Conservation (phyloP, 2,329 filamentous ascomycete genomes). For the Westerdykella ornata region DNA sequence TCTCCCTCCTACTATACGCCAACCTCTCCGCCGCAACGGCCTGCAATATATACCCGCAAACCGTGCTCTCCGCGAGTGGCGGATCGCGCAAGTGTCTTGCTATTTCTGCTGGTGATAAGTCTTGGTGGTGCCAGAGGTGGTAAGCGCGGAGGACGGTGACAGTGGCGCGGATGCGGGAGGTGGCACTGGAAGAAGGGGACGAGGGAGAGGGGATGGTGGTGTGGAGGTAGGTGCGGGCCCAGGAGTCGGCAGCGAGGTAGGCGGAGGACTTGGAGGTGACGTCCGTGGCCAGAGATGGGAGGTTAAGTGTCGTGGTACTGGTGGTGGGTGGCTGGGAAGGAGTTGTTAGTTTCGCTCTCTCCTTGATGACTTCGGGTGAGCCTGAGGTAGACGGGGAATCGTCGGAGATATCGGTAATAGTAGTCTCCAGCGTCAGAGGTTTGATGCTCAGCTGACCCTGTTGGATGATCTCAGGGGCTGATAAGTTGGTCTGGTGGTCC, state of each 20-base stretch:
- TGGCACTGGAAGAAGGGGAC: slow-evolving; percentile 7
- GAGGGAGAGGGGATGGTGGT: slow-evolving; percentile 21
- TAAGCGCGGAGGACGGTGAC: slow-evolving; percentile 29
- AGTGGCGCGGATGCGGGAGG: slow-evolving; percentile 26
- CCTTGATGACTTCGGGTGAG: background rate
- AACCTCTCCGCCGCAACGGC: slow-evolving; percentile 25
- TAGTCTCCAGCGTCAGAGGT: no score
- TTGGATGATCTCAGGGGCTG: no score
- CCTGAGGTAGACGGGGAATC: background rate
- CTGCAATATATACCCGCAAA: slow-evolving; percentile 26
- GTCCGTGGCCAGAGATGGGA: background rate
- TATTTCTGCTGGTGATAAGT: slow-evolving; percentile 17
- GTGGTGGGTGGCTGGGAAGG: background rate
- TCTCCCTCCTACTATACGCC: slow-evolving; percentile 16
- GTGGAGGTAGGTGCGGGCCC: slow-evolving; percentile 25
- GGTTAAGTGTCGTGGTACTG: background rate
- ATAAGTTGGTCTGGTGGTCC: no score
- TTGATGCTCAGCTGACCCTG: no score
- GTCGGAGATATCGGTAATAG: no score
- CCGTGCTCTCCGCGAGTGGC: slow-evolving; percentile 24
- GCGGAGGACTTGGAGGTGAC: slow-evolving; percentile 11
- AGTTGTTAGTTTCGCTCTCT: background rate
- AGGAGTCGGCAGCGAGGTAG: slow-evolving; percentile 21
- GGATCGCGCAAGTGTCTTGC: slow-evolving; percentile 23
- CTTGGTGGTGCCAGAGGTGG: slow-evolving; percentile 29